phyloP scores from a whole-genome alignment of 352 stramenopile genomes.

The Phytopythium oedochilum region DNA sequence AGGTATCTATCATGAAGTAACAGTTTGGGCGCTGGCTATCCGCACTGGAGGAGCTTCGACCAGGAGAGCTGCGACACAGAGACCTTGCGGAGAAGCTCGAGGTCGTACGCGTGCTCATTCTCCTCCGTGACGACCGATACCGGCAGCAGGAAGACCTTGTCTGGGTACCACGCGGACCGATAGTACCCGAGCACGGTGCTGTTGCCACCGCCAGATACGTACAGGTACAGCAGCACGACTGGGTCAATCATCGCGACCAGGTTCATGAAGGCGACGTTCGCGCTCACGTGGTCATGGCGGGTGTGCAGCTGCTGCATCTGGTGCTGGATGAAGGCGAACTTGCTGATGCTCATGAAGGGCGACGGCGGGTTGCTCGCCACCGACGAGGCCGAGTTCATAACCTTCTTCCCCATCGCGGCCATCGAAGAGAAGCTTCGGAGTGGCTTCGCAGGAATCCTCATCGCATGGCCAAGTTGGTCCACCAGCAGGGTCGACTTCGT shows the following conservation, averaged over 20 bases:
- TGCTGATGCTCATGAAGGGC: constrained; percentile 2
- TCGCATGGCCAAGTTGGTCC: no score
- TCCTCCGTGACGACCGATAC: background rate
- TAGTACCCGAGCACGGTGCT: background rate
- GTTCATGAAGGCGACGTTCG: constrained; percentile 32
- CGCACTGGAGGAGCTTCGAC: background rate
- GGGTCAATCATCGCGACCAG: constrained; percentile 35
- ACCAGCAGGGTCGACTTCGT: no score
- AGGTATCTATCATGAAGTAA: no score
- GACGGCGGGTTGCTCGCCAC: constrained; percentile 1
- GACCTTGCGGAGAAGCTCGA: background rate
- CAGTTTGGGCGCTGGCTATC: no score
- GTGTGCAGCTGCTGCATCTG: constrained; percentile 23
- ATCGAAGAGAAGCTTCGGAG: no score
- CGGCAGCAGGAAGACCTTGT: constrained; percentile 1
- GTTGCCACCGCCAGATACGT: background rate
- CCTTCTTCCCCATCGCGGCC: no score
- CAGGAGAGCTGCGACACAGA: background rate
- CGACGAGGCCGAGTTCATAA: no score
- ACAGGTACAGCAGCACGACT: constrained; percentile 8
- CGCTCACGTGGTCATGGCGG: constrained; percentile 12
- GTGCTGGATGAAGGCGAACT: constrained; percentile 19
- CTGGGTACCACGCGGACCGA: background rate
- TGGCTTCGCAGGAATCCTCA: no score
- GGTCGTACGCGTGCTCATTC: constrained; percentile 2